Evolutionary conservation across 1,284 basidiomycete species (phyloP), one percentile per base, ranked within the genome.

Genomic region (Cutaneotrichosporon sp.): DNA sequence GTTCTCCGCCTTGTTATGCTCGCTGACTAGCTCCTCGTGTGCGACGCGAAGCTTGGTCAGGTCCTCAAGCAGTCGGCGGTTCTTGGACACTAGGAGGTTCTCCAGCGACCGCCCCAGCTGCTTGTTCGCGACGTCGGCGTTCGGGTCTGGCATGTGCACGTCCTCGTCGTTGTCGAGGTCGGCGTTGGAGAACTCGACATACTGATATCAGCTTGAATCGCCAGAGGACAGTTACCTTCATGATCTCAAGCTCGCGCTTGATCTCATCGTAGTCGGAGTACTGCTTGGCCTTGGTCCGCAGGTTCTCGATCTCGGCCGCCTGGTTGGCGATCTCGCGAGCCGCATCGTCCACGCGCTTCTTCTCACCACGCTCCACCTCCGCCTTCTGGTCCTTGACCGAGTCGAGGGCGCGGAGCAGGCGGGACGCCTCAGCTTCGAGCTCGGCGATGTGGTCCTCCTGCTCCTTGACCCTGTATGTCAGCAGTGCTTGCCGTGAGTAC

Each of bases 181-280:
- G 49, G 90, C 84, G 18, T 90, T 90, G 5, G 90, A 89, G 75
- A 97, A 97, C 75, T 97, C 94, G 66, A 97, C 93, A 72, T 89
- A 96, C 93, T 97, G 72, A 22, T n/a, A 30, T 65, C 36, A 61
- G 52, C n/a, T 31, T 5, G 26, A 8, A 9, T 38, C 0, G 1
- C 7, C 11, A 4, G 18, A 0, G 21, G 0, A 5, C 2, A 71
- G 83, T 30, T 60, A 91, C 93, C 87, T 97, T 97, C 91, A 97
- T 91, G 71, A 97, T 96, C 74, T 94, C 93, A 26, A 97, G 85
- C 77, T 97, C 95, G 50, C 94, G 88, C 82, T 97, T 97, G 76
- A 97, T 88, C 81, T 97, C 94, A 73, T 97, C 94, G 72, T 97
- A 97, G 77, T 97, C 92, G 5, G 80, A 80, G 71, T 89, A 91